Conservation (phyloP, 1,284 basidiomycete species). For the Boletus smithii region DNA sequence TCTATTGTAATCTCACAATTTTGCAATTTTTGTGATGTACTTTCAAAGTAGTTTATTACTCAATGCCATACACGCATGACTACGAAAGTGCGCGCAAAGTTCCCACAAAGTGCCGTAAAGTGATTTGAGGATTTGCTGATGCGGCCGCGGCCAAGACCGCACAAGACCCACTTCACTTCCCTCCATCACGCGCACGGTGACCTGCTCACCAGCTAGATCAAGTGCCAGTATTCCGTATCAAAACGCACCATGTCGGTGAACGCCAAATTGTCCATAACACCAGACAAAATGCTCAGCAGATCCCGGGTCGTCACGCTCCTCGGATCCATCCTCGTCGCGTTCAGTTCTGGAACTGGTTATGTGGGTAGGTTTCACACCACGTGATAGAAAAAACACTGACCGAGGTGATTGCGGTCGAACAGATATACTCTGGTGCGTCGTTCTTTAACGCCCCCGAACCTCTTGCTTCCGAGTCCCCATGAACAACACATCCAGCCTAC, state of each 20-base stretch:
- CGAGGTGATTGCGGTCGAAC: neutral
- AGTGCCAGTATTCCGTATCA: too few relatives aligned
- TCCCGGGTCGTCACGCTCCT: constrained; percentile 41
- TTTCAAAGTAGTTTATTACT: too few relatives aligned
- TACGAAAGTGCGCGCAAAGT: too few relatives aligned
- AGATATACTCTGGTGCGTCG: constrained; percentile 33
- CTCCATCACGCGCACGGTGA: too few relatives aligned
- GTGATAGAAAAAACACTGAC: constrained; percentile 5
- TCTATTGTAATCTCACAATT: too few relatives aligned
- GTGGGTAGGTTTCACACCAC: constrained; percentile 39
- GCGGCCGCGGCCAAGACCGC: too few relatives aligned
- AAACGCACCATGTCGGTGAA: neutral
- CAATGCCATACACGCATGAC: too few relatives aligned
- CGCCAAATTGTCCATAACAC: neutral
- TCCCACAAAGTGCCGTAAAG: too few relatives aligned
- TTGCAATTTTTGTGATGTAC: too few relatives aligned
- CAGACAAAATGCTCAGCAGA: constrained; percentile 9
- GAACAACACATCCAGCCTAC: constrained; percentile 51
- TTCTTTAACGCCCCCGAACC: neutral
- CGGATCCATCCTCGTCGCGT: constrained; percentile 53
- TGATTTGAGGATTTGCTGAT: too few relatives aligned
- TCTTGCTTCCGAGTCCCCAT: neutral
- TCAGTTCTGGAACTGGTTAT: constrained; percentile 71
- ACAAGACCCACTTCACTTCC: too few relatives aligned
- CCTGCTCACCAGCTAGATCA: too few relatives aligned